phyloP scores from a whole-genome alignment of 805 yeast species.

The Isabelozyma rhagii region DNA sequence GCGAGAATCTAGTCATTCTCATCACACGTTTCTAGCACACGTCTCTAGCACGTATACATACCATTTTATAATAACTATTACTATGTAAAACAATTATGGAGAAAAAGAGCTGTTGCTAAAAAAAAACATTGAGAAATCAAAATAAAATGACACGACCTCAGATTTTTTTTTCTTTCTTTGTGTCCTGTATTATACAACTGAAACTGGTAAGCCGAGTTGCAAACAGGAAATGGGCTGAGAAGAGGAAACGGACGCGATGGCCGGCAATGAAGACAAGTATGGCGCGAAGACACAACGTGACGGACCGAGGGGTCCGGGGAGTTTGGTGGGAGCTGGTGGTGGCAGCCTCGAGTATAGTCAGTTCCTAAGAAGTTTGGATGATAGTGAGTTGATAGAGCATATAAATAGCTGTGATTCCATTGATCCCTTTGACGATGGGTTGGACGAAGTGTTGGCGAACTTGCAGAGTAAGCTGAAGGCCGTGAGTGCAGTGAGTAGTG shows the following conservation, averaged over 20 bases:
- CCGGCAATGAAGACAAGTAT: background rate
- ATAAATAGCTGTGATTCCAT: slow-evolving; percentile 9
- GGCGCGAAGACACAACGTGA: background rate
- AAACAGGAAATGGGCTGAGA: background rate
- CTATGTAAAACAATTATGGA: background rate
- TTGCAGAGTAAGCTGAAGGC: background rate
- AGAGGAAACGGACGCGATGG: background rate
- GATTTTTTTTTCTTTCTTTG: too few relatives aligned
- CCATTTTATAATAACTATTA: background rate
- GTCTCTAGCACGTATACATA: background rate
- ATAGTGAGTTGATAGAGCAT: slow-evolving; percentile 15
- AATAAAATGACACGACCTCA: background rate
- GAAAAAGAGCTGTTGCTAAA: background rate
- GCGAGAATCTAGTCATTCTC: too few relatives aligned
- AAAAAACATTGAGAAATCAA: background rate
- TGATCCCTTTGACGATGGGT: slow-evolving; percentile 22
- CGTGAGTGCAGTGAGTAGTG: background rate
- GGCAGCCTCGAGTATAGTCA: background rate
- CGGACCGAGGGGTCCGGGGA: background rate
- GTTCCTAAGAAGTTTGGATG: slow-evolving; percentile 16
- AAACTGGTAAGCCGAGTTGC: background rate
- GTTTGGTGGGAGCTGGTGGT: background rate
- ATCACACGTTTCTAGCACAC: too few relatives aligned
- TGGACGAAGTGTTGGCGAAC: slow-evolving; percentile 13
- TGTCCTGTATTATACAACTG: background rate